These are phyloP conservation scores for Exophiala lecanii-corni DNA, from an alignment of 2,329 filamentous ascomycete species.

Conservation along the genomic window DNA sequence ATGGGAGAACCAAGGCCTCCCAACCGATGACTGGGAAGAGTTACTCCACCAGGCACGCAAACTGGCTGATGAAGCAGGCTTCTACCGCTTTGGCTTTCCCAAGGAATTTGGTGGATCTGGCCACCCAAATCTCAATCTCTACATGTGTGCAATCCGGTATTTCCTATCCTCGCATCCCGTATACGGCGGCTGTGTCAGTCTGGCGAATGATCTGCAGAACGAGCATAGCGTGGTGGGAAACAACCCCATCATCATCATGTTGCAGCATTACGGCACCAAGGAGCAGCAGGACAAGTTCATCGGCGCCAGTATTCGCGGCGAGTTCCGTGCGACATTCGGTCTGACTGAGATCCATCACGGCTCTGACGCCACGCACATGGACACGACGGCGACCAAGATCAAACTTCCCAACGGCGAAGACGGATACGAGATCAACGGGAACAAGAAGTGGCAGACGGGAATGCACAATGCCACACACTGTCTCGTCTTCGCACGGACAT, in stretches of 20 bases:
- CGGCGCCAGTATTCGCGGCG: constrained; percentile 47
- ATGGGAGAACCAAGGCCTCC: constrained; percentile 54
- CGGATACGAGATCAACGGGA: constrained; percentile 53
- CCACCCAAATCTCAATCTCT: constrained; percentile 50
- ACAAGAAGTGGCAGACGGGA: constrained; percentile 63
- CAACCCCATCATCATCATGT: constrained; percentile 59
- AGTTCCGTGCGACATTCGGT: constrained; percentile 57
- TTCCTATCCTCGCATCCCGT: constrained; percentile 52
- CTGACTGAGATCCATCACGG: constrained; percentile 60
- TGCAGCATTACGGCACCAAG: constrained; percentile 55
- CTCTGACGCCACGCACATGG: constrained; percentile 60
- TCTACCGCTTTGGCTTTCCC: constrained; percentile 57
- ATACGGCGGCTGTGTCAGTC: constrained; percentile 48
- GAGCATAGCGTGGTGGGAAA: constrained; percentile 61
- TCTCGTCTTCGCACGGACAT: constrained; percentile 58
- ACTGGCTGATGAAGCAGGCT: constrained; percentile 56
- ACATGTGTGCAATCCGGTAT: constrained; percentile 60
- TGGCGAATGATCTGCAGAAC: constrained; percentile 62
- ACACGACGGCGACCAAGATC: constrained; percentile 47
- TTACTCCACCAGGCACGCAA: constrained; percentile 47
- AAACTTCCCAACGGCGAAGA: constrained; percentile 36
- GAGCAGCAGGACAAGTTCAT: constrained; percentile 54
- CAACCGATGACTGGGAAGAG: constrained; percentile 55
- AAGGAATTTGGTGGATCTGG: constrained; percentile 52
- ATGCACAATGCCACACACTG: constrained; percentile 60